phyloP scores from a whole-genome alignment of 352 stramenopile genomes.

The Thraustochytrium sp. region DNA sequence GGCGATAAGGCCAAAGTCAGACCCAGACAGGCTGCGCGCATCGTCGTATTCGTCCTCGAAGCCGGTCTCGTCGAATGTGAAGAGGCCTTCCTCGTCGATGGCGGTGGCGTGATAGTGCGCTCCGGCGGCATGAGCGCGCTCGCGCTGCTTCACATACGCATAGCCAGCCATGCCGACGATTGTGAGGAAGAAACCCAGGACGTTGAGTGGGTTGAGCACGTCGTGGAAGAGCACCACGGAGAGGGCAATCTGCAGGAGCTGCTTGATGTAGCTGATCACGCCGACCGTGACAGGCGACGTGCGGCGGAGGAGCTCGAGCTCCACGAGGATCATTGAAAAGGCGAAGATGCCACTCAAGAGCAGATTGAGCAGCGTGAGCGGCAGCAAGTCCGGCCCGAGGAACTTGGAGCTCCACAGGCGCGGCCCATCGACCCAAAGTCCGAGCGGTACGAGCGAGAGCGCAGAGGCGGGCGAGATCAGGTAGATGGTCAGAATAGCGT shows the following conservation, averaged over 20 bases:
- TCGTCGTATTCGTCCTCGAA: neutral
- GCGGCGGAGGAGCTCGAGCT: slow-evolving; percentile 70
- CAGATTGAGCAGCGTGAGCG: slow-evolving; percentile 62
- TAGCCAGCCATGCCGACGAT: slow-evolving; percentile 69
- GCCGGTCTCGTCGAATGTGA: slow-evolving; percentile 1
- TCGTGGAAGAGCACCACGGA: slow-evolving; percentile 69
- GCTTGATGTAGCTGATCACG: slow-evolving; percentile 69
- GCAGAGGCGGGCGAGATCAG: slow-evolving; percentile 69
- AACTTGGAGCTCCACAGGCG: slow-evolving; percentile 62
- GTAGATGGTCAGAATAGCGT: slow-evolving; percentile 67
- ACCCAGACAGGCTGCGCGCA: neutral
- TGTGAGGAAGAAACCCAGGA: slow-evolving; percentile 62
- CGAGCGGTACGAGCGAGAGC: slow-evolving; percentile 64
- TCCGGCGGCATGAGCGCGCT: neutral
- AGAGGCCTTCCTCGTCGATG: slow-evolving; percentile 7
- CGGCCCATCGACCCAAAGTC: slow-evolving; percentile 57
- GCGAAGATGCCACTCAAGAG: slow-evolving; percentile 63
- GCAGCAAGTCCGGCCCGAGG: slow-evolving; percentile 46
- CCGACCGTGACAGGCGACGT: slow-evolving; percentile 69
- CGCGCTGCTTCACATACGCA: slow-evolving; percentile 59
- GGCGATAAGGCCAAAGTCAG: neutral
- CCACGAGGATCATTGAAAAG: slow-evolving; percentile 70
- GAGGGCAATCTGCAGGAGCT: slow-evolving; percentile 68
- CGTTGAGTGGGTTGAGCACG: slow-evolving; percentile 61
- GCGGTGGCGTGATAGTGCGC: neutral